Conservation (phyloP, 805 yeast genomes). For the Ogataea trehalophila region DNA sequence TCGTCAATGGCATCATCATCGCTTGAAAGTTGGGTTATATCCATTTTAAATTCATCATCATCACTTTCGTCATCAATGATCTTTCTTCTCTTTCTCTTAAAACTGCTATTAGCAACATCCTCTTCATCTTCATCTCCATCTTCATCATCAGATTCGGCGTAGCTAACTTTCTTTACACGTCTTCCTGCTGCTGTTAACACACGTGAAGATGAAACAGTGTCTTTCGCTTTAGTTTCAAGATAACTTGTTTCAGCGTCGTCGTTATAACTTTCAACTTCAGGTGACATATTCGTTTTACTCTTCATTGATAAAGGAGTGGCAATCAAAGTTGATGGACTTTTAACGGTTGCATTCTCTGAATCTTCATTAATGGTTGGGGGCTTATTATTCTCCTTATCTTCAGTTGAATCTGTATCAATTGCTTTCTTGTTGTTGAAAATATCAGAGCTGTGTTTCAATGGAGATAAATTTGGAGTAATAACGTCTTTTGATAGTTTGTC, state of each 20-base stretch:
- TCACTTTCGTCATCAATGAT: conserved; percentile 13
- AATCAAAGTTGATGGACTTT: neutral
- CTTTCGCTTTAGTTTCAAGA: neutral
- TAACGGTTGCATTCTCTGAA: too few relatives aligned
- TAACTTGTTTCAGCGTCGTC: conserved; percentile 12
- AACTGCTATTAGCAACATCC: neutral
- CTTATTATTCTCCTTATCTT: conserved; percentile 12
- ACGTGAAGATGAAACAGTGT: neutral
- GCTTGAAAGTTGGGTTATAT: conserved; percentile 5
- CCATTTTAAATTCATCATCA: conserved; percentile 17
- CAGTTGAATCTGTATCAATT: conserved; percentile 1
- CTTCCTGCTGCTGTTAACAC: conserved; percentile 1
- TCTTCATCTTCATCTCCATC: conserved; percentile 9
- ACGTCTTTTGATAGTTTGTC: neutral
- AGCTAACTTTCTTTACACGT: conserved; percentile 13
- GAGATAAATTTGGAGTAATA: conserved; percentile 25
- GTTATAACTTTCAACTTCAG: conserved; percentile 12
- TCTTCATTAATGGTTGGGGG: neutral
- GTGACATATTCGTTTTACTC: neutral
- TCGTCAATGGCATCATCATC: conserved; percentile 19
- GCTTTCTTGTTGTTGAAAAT: neutral
- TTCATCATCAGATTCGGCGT: conserved; percentile 13
- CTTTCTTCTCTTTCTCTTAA: conserved; percentile 10
- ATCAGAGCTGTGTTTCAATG: neutral
- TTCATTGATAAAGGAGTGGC: neutral